Base-by-base conservation (phyloP, 2,329 filamentous ascomycete species). In the Xylaria multiplex region DNA sequence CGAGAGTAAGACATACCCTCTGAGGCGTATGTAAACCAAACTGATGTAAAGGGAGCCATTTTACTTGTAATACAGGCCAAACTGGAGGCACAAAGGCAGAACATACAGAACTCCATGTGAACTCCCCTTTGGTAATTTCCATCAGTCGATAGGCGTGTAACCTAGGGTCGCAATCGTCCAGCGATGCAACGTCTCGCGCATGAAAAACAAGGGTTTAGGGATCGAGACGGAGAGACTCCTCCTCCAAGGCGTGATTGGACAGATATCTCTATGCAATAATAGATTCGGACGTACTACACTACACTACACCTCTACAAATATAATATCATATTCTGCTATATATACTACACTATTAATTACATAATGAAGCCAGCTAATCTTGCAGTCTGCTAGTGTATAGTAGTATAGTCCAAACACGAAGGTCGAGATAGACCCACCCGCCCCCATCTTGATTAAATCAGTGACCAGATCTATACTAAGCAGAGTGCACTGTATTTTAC, bases 211-310 rank as follows among this genome's bases (percentile, higher is more conserved):
- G 30, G 43, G 37, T 30, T 22, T 37, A 42, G 19, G 14, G 49
- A 64, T 16, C 22, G 16, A 27, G 43, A 24, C 32, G 40, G 58
- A 49, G 30, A 19, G 24, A 54, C 62, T 37, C 30, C 13, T 48
- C 42, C 22, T 8, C 13, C 13, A 13, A 40, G 19, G 13, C 45
- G 5, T 67, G 65, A 67, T 59, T 64, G 64, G 65, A 57, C 22
- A 54, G 37, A 42, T 27, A 42, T 42, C 52, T 27, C 52, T 11
- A 19, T n/a, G 35, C 42, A 55, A 27, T 55, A 42, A 49, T 54
- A 48, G 11, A 30, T 60, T 32, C 14, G 19, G 37, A 16, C 9
- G 27, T n/a, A 19, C 19, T 19, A 19, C 19, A 19, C 19, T 19
- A 19, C 45, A 30, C 22, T 19, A 22, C 27, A 27, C 27, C 27